These are phyloP conservation scores for Sechiopsis laciniata DNA, from an alignment of 306 rosid species.

Conservation along the genomic window DNA sequence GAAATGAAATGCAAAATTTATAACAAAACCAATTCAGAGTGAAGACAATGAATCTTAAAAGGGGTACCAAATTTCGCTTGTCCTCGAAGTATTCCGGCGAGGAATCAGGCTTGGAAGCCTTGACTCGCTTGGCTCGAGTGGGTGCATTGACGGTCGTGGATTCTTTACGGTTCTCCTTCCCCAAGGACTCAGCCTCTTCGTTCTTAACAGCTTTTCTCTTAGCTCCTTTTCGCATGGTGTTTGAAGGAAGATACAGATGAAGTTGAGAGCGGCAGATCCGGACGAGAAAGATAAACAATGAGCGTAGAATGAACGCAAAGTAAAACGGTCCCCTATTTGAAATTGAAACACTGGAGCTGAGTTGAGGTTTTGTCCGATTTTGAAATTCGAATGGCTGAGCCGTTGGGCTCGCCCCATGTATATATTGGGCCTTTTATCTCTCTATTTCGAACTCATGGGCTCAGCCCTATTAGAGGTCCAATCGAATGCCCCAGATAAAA, in stretches of 20 bases:
- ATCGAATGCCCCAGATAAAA: too few relatives aligned
- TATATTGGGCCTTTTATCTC: neutral
- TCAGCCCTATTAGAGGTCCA: neutral
- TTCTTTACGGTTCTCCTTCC: slow-evolving; percentile 25
- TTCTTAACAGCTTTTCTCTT: slow-evolving; percentile 42
- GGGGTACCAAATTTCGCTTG: slow-evolving; percentile 30
- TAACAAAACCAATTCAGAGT: neutral
- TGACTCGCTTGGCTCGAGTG: slow-evolving; percentile 49
- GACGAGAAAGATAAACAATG: slow-evolving; percentile 27
- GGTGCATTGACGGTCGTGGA: slow-evolving; percentile 21
- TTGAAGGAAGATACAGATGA: neutral
- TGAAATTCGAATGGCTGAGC: neutral
- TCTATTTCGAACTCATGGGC: neutral
- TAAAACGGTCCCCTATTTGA: slow-evolving; percentile 9
- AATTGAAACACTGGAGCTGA: neutral
- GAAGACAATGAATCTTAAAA: neutral
- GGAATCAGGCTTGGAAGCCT: slow-evolving; percentile 34
- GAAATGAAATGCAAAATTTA: neutral
- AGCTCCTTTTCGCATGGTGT: slow-evolving; percentile 44
- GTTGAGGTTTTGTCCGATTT: neutral
- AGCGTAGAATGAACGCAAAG: slow-evolving; percentile 1
- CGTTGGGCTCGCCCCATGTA: neutral
- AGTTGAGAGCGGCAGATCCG: slow-evolving; percentile 21
- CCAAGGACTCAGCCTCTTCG: slow-evolving; percentile 28
- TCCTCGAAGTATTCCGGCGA: slow-evolving; percentile 39